A percentile compares a stretch with the other conserved stretches of the same genome.
Evolutionary conservation across 2,329 filamentous ascomycete genomes (phyloP).

Genomic region (Trichoderma cornu-damae): DNA sequence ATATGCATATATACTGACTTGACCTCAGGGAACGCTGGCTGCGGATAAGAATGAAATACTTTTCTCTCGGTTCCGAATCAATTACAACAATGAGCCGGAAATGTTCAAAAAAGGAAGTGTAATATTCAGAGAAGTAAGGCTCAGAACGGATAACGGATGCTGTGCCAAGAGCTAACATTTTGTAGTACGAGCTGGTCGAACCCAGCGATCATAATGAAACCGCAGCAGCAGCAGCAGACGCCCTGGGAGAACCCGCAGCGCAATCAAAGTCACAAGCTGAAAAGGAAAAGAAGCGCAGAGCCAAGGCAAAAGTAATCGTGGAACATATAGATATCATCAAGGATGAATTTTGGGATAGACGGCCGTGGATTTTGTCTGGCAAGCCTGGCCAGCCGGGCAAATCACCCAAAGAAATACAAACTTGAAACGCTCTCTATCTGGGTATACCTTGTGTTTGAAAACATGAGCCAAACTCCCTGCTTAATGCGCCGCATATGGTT

Average conservation of each 20-base stretch:
- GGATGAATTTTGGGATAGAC: conserved; percentile 84
- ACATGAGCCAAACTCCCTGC: conserved; percentile 27
- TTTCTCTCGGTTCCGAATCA: conserved; percentile 82
- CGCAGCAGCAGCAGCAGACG: conserved; percentile 43
- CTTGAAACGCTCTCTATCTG: conserved; percentile 24
- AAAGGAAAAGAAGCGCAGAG: conserved; percentile 72
- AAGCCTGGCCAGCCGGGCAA: conserved; percentile 60
- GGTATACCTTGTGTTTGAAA: conserved; percentile 30
- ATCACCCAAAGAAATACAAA: conserved; percentile 55
- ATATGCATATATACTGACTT: neutral
- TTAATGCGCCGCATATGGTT: conserved; percentile 15
- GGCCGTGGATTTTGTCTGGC: conserved; percentile 78
- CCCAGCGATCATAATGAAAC: conserved; percentile 42
- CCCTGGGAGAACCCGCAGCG: conserved; percentile 47
- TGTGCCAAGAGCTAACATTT: conserved; percentile 24
- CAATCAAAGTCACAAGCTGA: conserved; percentile 77
- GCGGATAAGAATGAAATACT: conserved; percentile 95
- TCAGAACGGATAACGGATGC: no score
- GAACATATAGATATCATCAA: conserved; percentile 93
- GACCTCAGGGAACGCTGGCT: conserved; percentile 66
- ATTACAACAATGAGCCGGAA: conserved; percentile 94
- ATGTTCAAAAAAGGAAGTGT: conserved; percentile 93
- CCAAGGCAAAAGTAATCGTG: conserved; percentile 74
- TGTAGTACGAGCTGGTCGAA: conserved; percentile 66
- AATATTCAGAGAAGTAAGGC: conserved; percentile 69